A percentile compares a stretch with the other conserved stretches of the same genome.
Conservation (phyloP, 345 rosid species). For the Nephelium lappaceum region DNA sequence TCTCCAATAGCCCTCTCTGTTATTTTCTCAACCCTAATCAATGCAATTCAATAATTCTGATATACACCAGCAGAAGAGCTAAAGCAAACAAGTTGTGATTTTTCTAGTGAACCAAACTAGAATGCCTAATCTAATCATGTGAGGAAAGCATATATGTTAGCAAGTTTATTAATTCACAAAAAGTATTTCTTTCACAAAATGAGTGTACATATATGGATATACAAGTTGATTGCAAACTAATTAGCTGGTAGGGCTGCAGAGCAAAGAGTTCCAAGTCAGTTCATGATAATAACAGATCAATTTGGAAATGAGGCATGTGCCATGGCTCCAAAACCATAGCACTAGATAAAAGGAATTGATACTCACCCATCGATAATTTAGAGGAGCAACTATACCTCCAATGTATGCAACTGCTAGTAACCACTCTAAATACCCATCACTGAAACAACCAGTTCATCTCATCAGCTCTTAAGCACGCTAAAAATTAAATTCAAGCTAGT, state of each 20-base stretch:
- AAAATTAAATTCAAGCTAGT: neutral
- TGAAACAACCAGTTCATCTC: constrained; percentile 24
- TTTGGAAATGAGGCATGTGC: neutral
- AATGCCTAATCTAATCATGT: neutral
- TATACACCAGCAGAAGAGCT: no score
- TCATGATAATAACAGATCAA: neutral
- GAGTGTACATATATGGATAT: neutral
- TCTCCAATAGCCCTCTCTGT: neutral
- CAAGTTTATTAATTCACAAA: neutral
- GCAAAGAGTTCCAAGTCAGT: neutral
- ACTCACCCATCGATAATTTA: constrained; percentile 93
- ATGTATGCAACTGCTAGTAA: constrained; percentile 73
- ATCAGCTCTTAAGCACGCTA: neutral
- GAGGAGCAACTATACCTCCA: constrained; percentile 78
- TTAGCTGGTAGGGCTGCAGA: neutral
- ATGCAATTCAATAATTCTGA: no score
- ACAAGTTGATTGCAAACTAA: neutral
- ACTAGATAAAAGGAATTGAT: neutral
- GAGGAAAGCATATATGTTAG: neutral
- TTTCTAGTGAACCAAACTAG: neutral
- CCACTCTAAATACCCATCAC: constrained; percentile 82
- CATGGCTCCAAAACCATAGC: neutral
- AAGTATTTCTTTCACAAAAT: neutral
- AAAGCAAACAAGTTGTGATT: neutral
- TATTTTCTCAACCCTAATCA: no score